Evolutionary conservation across 2,329 filamentous ascomycete species (phyloP).

Genomic region (Ampelomyces quisqualis): DNA sequence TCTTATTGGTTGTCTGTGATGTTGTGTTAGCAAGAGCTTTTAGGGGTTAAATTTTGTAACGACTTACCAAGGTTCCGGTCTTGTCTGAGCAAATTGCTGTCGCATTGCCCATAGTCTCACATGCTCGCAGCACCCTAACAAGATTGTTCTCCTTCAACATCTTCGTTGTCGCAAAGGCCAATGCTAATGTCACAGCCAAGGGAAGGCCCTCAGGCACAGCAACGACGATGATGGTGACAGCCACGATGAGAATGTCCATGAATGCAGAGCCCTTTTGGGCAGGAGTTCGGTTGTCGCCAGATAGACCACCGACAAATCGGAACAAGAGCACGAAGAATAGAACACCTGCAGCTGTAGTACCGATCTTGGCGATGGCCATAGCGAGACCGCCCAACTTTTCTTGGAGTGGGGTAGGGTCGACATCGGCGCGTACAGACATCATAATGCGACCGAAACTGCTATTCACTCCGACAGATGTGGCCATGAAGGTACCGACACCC

Average conservation of each 20-base stretch:
- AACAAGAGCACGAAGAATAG: conserved; percentile 46
- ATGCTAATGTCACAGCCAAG: conserved; percentile 36
- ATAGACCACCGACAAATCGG: conserved; percentile 39
- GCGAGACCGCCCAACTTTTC: conserved; percentile 56
- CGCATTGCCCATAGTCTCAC: conserved; percentile 42
- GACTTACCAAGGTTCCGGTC: conserved; percentile 33
- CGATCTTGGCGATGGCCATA: conserved; percentile 55
- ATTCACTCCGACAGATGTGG: conserved; percentile 57
- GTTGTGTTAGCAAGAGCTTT: neutral
- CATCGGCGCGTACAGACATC: conserved; percentile 57
- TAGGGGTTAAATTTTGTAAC: accelerated
- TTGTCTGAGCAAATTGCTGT: conserved; percentile 43
- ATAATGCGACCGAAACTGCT: conserved; percentile 59
- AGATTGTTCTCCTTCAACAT: conserved; percentile 43
- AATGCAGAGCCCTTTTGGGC: conserved; percentile 41
- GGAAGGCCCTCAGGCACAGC: conserved; percentile 47
- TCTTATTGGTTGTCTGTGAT: conserved; percentile 42
- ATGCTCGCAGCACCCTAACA: conserved; percentile 35
- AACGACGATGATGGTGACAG: conserved; percentile 47
- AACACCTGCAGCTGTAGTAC: conserved; percentile 42
- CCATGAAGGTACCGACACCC: conserved; percentile 54
- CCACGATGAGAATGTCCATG: conserved; percentile 47
- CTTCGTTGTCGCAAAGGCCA: conserved; percentile 41
- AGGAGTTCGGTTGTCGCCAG: conserved; percentile 23
- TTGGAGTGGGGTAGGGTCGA: conserved; percentile 57